A percentile compares a stretch with the other conserved stretches of the same genome.
Conservation (phyloP, 2,329 filamentous ascomycete species). For the Meredithiella fracta region DNA sequence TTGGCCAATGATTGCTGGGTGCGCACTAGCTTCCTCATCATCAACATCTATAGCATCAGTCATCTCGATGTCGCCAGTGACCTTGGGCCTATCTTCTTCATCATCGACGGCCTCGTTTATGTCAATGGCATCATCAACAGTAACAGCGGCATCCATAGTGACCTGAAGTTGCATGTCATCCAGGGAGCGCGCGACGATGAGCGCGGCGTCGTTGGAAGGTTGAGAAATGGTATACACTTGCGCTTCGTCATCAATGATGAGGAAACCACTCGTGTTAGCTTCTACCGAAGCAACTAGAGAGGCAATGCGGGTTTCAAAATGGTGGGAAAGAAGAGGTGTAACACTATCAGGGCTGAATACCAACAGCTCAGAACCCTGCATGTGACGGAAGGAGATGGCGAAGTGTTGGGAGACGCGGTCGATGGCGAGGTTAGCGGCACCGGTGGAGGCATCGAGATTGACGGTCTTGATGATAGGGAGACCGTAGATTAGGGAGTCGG, state of each 20-base stretch:
- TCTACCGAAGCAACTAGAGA: constrained; percentile 35
- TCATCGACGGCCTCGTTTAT: constrained; percentile 27
- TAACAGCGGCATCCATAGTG: constrained; percentile 18
- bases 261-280: constrained; percentile 48
- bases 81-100: constrained; percentile 22
- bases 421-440: constrained; percentile 52
- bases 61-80: constrained; percentile 17
- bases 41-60: constrained; percentile 27
- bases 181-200: constrained; percentile 37
- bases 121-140: constrained; percentile 19
- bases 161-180: constrained; percentile 35
- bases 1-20: constrained; percentile 45
- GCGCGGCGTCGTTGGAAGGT: constrained; percentile 36
- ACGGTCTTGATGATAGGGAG: constrained; percentile 32
- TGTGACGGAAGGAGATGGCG: constrained; percentile 39
- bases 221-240: constrained; percentile 50
- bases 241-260: constrained; percentile 59
- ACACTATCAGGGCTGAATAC: constrained; percentile 49
- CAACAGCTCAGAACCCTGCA: constrained; percentile 37
- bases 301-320: constrained; percentile 42
- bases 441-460: constrained; percentile 23
- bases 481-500: constrained; percentile 55
- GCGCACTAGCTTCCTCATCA: constrained; percentile 31
- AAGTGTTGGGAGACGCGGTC: constrained; percentile 50
- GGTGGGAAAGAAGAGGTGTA: constrained; percentile 41